Percentiles rank a stretch among this genome's conserved stretches.
Evolutionary conservation across 805 yeast species (phyloP).

Genomic region (Naumovozyma baii): DNA sequence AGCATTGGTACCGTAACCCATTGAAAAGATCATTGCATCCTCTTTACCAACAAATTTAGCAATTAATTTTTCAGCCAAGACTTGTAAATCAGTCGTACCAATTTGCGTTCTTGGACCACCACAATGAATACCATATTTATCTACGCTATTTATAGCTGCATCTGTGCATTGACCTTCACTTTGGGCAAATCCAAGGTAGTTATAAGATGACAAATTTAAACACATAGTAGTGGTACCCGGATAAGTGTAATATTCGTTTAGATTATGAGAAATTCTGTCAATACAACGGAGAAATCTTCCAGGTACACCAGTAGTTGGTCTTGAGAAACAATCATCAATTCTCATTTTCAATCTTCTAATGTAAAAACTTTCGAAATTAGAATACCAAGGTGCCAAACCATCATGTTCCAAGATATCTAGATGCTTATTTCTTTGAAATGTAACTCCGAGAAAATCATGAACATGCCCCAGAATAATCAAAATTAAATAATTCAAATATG

Average conservation of each 20-base stretch:
- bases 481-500: slow-evolving; percentile 77
- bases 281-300: slow-evolving; percentile 82
- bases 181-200: slow-evolving; percentile 95
- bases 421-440: slow-evolving; percentile 57
- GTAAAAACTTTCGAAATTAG: slow-evolving; percentile 88
- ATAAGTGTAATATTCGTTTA: slow-evolving; percentile 55
- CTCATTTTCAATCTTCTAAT: slow-evolving; percentile 84
- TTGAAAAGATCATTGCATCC: slow-evolving; percentile 74
- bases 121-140: slow-evolving; percentile 65
- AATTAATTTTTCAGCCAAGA: slow-evolving; percentile 60
- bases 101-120: slow-evolving; percentile 67
- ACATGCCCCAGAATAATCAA: slow-evolving; percentile 83
- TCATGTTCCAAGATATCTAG: slow-evolving; percentile 61
- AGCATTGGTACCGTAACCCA: slow-evolving; percentile 96
- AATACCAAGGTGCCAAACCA: slow-evolving; percentile 94
- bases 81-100: slow-evolving; percentile 72
- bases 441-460: slow-evolving; percentile 77
- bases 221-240: slow-evolving; percentile 71
- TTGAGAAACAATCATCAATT: slow-evolving; percentile 87
- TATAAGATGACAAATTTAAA: slow-evolving; percentile 80
- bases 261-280: slow-evolving; percentile 63
- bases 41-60: slow-evolving; percentile 89
- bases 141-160: slow-evolving; percentile 51
- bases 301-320: slow-evolving; percentile 96
- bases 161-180: slow-evolving; percentile 87